A percentile compares a stretch with the other conserved stretches of the same genome.
These are phyloP conservation scores for Globisporangium splendens DNA, from an alignment of 352 stramenopile genomes.

Conservation along the genomic window DNA sequence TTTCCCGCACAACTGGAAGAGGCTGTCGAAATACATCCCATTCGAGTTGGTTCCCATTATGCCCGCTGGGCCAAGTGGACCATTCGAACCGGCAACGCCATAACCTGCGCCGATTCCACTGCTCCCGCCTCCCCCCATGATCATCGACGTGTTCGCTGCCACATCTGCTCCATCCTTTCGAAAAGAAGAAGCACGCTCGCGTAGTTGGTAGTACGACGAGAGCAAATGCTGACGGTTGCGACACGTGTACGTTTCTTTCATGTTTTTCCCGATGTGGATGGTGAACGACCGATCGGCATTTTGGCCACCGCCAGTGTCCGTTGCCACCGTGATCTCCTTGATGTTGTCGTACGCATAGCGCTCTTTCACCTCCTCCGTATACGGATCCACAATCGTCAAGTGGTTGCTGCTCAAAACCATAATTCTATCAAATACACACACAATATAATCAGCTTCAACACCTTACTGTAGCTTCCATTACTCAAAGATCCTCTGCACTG, in stretches of 20 bases:
- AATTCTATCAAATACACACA: constrained; percentile 30
- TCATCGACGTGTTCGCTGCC: constrained; percentile 35
- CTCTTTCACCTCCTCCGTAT: constrained; percentile 84
- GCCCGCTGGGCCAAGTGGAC: constrained; percentile 13
- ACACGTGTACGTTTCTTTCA: constrained; percentile 86
- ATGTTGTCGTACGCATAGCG: constrained; percentile 87
- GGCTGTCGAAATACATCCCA: constrained; percentile 86
- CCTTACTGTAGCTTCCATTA: neutral
- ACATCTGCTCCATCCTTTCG: constrained; percentile 49
- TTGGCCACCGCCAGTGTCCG: constrained; percentile 50
- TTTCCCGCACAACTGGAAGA: constrained; percentile 84
- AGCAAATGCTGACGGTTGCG: constrained; percentile 79
- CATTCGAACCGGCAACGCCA: constrained; percentile 21
- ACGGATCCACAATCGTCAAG: constrained; percentile 81
- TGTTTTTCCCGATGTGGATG: constrained; percentile 82
- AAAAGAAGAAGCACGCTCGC: constrained; percentile 74
- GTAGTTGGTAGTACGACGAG: constrained; percentile 83
- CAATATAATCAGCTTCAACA: constrained; percentile 3
- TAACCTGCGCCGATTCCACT: constrained; percentile 25
- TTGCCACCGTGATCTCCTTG: constrained; percentile 81
- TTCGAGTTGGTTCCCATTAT: constrained; percentile 27
- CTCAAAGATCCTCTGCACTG: neutral
- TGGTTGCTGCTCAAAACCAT: constrained; percentile 81
- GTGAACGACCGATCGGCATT: constrained; percentile 77
- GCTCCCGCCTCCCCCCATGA: constrained; percentile 23